Evolutionary conservation across 1,139 yeast species (phyloP).

Genomic region (Nadsonia starkeyi-henricii): DNA sequence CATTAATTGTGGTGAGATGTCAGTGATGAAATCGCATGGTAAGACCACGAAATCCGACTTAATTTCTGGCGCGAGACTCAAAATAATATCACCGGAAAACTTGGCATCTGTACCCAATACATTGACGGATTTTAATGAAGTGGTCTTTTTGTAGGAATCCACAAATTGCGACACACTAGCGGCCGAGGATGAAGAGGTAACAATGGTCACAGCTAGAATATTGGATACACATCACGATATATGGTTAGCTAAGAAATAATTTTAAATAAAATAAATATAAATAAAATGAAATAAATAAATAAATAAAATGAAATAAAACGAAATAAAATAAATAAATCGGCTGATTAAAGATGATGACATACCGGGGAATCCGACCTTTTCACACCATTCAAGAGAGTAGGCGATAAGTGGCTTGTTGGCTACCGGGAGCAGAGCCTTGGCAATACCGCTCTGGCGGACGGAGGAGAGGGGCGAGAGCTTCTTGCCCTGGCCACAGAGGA

Average conservation of each 20-base stretch:
- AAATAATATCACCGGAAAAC: constrained; percentile 50
- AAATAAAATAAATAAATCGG: too few species aligned
- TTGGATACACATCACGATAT: neutral
- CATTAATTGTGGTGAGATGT: constrained; percentile 78
- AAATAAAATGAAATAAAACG: too few species aligned
- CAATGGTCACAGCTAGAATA: constrained; percentile 35
- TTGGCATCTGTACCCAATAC: constrained; percentile 11
- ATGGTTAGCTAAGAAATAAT: neutral
- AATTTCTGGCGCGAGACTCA: constrained; percentile 32
- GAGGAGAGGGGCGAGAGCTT: constrained; percentile 51
- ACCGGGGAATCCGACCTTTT: constrained; percentile 37
- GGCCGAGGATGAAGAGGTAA: constrained; percentile 23
- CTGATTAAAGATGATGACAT: too few species aligned
- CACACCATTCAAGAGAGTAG: constrained; percentile 89
- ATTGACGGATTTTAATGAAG: constrained; percentile 6
- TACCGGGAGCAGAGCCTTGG: constrained; percentile 79
- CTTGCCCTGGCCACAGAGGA: constrained; percentile 77
- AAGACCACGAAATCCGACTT: constrained; percentile 53
- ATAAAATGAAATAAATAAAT: too few species aligned
- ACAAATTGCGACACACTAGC: constrained; percentile 11
- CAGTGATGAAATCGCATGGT: constrained; percentile 90
- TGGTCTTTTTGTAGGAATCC: constrained; percentile 3
- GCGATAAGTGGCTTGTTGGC: constrained; percentile 86
- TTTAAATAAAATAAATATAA: too few species aligned
- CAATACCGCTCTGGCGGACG: constrained; percentile 39